Evolutionary conservation across 176 grass and related monocot species (phyloP).

Genomic region (barley (Hordeum vulgare)): DNA sequence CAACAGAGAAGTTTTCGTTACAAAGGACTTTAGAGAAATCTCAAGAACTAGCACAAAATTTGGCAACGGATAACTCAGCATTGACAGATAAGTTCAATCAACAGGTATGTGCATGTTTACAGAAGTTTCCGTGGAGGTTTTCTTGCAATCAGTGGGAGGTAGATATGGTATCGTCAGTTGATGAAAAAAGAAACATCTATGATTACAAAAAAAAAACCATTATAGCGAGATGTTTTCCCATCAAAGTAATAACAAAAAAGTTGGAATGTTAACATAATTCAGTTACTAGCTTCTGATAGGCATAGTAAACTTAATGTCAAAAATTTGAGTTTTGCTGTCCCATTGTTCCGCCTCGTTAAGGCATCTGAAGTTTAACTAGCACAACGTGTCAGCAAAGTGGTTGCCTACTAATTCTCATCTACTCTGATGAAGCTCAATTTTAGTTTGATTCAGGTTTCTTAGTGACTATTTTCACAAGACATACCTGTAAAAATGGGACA

Average conservation of each 20-base stretch:
- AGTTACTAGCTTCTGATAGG: neutral
- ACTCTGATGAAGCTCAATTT: neutral
- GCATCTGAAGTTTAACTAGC: constrained; percentile 5
- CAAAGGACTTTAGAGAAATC: constrained; percentile 86
- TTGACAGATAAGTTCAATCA: constrained; percentile 96
- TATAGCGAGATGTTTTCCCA: neutral
- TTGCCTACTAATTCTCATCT: neutral
- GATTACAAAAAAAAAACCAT: neutral
- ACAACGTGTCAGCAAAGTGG: neutral
- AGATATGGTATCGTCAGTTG: neutral
- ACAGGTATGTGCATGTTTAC: constrained; percentile 48
- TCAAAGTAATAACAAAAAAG: neutral
- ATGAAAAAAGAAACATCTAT: neutral
- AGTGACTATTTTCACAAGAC: neutral
- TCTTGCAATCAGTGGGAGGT: neutral
- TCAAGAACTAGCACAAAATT: constrained; percentile 58
- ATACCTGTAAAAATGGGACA: neutral
- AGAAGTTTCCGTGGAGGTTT: neutral
- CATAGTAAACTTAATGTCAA: neutral
- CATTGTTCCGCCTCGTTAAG: neutral
- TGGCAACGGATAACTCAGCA: constrained; percentile 86
- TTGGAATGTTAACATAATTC: neutral
- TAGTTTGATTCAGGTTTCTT: neutral
- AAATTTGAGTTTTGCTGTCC: neutral
- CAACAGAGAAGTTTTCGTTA: constrained; percentile 90